Evolutionary conservation across 192 early-diverging fungal genomes (phyloP).

Genomic region (Helicostylum pulchrum): DNA sequence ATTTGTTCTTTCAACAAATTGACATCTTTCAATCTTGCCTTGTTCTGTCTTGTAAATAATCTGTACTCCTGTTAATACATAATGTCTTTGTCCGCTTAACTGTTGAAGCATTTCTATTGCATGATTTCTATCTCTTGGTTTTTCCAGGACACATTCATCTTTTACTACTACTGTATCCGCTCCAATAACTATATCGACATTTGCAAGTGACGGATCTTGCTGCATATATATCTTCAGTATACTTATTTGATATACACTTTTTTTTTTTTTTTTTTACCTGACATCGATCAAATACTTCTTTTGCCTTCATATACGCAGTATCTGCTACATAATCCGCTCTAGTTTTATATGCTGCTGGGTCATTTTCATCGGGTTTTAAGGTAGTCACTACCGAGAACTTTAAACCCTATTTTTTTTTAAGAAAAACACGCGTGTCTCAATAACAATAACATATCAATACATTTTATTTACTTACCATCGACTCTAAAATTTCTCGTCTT

Average conservation of each 20-base stretch:
- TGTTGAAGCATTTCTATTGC: conserved; percentile 61
- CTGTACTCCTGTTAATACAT: conserved; percentile 72
- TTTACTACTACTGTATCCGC: conserved; percentile 2
- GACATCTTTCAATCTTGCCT: conserved; percentile 20
- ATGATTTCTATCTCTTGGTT: conserved; percentile 58
- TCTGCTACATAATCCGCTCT: conserved; percentile 67
- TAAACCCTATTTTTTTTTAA: conserved; percentile 49
- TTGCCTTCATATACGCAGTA: conserved; percentile 68
- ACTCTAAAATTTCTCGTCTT: conserved; percentile 68
- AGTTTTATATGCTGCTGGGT: conserved; percentile 58
- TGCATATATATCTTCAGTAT: not conserved
- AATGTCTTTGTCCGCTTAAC: conserved; percentile 62
- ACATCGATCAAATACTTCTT: conserved; percentile 59
- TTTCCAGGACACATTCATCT: conserved; percentile 70
- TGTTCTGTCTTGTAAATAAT: conserved; percentile 41
- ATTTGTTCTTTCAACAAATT: conserved; percentile 59
- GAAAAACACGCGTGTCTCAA: not conserved
- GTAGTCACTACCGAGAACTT: conserved; percentile 63
- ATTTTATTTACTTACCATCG: conserved; percentile 27
- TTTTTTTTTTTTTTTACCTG: too few species aligned
- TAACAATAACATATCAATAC: too few species aligned
- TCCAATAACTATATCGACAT: conserved; percentile 43
- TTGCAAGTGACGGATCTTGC: conserved; percentile 15
- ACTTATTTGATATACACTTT: conserved; percentile 2
- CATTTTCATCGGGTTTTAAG: conserved; percentile 75